Percentiles rank a stretch among this genome's conserved stretches.
phyloP scores from a whole-genome alignment of 2,329 filamentous ascomycete species.

The Aureobasidium sp. region DNA sequence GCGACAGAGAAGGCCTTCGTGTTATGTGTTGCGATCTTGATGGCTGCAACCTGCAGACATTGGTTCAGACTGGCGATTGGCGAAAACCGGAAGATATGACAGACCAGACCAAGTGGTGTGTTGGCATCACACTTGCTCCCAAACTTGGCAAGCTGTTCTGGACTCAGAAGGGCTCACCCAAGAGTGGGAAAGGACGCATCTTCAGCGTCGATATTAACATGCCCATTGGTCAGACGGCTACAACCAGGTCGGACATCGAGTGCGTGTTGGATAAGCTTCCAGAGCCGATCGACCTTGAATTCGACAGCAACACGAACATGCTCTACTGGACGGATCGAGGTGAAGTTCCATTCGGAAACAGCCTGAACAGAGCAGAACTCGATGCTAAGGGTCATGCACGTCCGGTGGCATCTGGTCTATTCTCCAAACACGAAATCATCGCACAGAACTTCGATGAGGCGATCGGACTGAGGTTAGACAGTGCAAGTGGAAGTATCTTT shows the following conservation, averaged over 20 bases:
- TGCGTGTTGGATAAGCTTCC: slow-evolving; percentile 41
- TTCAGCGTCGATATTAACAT: slow-evolving; percentile 44
- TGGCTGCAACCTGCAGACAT: slow-evolving; percentile 28
- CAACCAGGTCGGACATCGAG: slow-evolving; percentile 37
- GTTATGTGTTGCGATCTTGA: slow-evolving; percentile 33
- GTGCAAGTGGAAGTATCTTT: neutral
- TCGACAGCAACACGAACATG: slow-evolving; percentile 39
- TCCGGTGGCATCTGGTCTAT: slow-evolving; percentile 12
- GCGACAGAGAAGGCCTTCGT: slow-evolving; percentile 38
- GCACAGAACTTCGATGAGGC: slow-evolving; percentile 39
- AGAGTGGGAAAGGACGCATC: slow-evolving; percentile 47
- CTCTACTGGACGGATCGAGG: slow-evolving; percentile 59
- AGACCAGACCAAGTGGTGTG: slow-evolving; percentile 44
- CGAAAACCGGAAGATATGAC: slow-evolving; percentile 23
- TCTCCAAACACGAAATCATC: slow-evolving; percentile 26
- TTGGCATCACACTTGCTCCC: slow-evolving; percentile 47
- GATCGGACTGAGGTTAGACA: slow-evolving; percentile 32
- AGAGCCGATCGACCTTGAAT: slow-evolving; percentile 52
- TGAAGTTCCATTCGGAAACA: slow-evolving; percentile 48
- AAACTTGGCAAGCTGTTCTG: slow-evolving; percentile 47
- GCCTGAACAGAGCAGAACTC: slow-evolving; percentile 37
- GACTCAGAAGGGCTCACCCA: slow-evolving; percentile 51
- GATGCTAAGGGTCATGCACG: neutral
- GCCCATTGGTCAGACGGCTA: slow-evolving; percentile 29
- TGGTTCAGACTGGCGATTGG: slow-evolving; percentile 37